Evolutionary conservation across 257 asterid species (phyloP), one percentile per base, ranked within the genome.

Genomic region (Forsythia suspensa): DNA sequence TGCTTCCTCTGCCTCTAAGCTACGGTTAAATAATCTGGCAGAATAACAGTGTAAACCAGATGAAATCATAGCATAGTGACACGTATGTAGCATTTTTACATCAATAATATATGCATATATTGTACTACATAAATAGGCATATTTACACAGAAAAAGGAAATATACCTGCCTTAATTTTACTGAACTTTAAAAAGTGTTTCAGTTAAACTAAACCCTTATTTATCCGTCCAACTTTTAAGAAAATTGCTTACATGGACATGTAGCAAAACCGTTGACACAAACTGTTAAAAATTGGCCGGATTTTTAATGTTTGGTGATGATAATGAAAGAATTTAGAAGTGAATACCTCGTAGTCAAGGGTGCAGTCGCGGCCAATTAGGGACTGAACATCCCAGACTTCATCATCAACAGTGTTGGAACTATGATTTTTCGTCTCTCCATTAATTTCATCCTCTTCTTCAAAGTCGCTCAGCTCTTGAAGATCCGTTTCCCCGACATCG

Each of bases 261-360:
- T 48, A 16, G 13, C n/a, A 48, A 48, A 48, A 48, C 57, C 15
- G 57, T 48, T 46, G 63, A 52, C 3, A 16, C 63, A 5, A 11
- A 46, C 18, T 46, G 18, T 12, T 46, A 46, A 46, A 12, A 13
- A 0, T 4, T 15, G n/a, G 6, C 52, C 16, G 4, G 52, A 44
- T 44, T 44, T 13, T 13, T 4, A 4, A 48, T 12, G 18, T 48
- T 48, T 12, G 15, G 15, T 13, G n/a, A 48, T 48, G 57, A 48
- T 48, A 13, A 13, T 4, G n/a, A 48, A 48, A 48, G 57, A 48
- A 68, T 20, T 12, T 41, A 39, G 37, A 70, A 18, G 29, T 6
- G 8, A 55, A 55, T 67, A 95, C 99, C 97, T 95, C 98, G 75
- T 73, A 81, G 77, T 95, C 99, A 75, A 95, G 95, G 65, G 98